phyloP scores from a whole-genome alignment of 495 filamentous ascomycete genomes.

The Corynascus novoguineensis region DNA sequence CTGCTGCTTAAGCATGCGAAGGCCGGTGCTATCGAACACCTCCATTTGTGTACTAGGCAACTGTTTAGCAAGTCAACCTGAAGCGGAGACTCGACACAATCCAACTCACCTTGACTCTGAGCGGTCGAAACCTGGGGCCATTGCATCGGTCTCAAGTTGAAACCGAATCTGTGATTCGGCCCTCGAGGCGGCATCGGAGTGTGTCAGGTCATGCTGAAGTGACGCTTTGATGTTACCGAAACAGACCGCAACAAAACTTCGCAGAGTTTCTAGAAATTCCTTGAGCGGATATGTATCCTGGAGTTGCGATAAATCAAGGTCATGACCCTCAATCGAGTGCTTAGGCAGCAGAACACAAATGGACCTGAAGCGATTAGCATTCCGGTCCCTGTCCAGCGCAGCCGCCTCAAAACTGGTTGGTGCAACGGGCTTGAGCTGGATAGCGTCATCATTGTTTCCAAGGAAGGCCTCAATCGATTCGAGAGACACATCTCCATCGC shows the following conservation, averaged over 20 bases:
- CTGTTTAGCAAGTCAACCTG: background rate
- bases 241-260: background rate
- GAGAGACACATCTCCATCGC: conserved; percentile 6
- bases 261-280: background rate
- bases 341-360: conserved; percentile 11
- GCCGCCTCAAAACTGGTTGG: background rate
- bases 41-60: background rate
- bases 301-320: background rate
- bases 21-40: background rate
- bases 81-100: background rate
- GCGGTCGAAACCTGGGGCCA: background rate
- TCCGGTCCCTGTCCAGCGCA: background rate
- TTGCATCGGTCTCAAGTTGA: conserved; percentile 26
- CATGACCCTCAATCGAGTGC: background rate
- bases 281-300: background rate
- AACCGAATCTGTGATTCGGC: conserved; percentile 24
- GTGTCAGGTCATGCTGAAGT: background rate
- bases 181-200: conserved; percentile 4
- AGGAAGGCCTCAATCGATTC: conserved; percentile 14
- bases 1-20: conserved; percentile 9
- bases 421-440: conserved; percentile 12
- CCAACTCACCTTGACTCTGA: conserved; percentile 11
- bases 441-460: conserved; percentile 7
- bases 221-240: background rate
- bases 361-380: background rate